A percentile compares a stretch with the other conserved stretches of the same genome.
phyloP scores from a whole-genome alignment of 2,329 filamentous ascomycete species.

The Xylariomycetidae sp. region DNA sequence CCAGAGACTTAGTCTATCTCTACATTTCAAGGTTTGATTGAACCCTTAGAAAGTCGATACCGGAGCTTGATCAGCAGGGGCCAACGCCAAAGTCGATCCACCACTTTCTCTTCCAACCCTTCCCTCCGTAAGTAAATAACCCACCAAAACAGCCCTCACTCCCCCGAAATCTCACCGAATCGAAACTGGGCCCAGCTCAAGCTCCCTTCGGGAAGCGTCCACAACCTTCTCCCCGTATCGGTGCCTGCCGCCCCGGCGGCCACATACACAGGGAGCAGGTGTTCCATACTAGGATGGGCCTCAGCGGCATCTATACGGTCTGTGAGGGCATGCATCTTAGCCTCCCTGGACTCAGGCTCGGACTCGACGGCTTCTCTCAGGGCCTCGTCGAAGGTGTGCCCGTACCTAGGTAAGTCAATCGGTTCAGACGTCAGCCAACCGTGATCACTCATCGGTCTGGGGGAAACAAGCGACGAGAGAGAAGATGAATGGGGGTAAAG shows the following conservation, averaged over 20 bases:
- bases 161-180: conserved; percentile 36
- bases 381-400: conserved; percentile 48
- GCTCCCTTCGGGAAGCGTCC: conserved; percentile 14
- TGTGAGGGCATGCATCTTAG: conserved; percentile 40
- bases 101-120: too few species aligned
- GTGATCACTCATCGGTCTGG: too few species aligned
- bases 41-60: too few species aligned
- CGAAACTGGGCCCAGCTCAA: conserved; percentile 41
- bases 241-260: conserved; percentile 49
- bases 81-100: too few species aligned
- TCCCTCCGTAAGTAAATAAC: too few species aligned
- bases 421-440: too few species aligned
- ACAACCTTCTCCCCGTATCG: conserved; percentile 12
- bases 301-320: conserved; percentile 49
- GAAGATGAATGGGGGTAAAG: too few species aligned
- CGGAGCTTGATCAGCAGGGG: too few species aligned
- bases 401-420: conserved; percentile 12
- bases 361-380: conserved; percentile 47
- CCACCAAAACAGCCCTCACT: too few species aligned
- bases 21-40: too few species aligned
- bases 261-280: conserved; percentile 57
- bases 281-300: conserved; percentile 61
- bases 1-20: too few species aligned
- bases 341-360: conserved; percentile 35
- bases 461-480: too few species aligned